These are phyloP conservation scores for Malus hybrid DNA, from an alignment of 331 rosid species.

Conservation along the genomic window DNA sequence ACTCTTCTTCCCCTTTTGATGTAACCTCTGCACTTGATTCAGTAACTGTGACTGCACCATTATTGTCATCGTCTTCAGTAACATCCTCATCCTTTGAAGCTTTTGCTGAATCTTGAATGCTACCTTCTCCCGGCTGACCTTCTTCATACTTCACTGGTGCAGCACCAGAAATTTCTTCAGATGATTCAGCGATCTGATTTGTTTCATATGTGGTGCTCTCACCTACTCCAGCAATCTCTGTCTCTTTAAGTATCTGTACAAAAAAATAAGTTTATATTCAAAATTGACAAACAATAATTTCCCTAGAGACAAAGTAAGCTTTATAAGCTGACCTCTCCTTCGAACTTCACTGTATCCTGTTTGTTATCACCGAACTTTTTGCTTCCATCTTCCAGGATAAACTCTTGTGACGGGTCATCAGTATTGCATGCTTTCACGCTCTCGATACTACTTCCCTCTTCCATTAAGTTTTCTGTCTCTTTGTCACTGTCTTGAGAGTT, in stretches of 20 bases:
- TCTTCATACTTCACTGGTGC: not conserved
- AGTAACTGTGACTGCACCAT: not conserved
- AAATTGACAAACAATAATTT: not conserved
- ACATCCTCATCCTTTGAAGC: conserved; percentile 2
- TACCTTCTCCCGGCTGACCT: not conserved
- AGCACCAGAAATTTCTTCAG: conserved; percentile 5
- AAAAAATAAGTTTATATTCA: not conserved
- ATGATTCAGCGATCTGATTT: not conserved
- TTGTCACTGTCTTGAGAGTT: conserved; percentile 2
- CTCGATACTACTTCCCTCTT: conserved; percentile 15
- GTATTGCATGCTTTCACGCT: conserved; percentile 6
- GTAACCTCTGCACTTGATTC: too few relatives aligned
- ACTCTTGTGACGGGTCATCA: conserved; percentile 3
- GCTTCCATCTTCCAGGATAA: conserved; percentile 9
- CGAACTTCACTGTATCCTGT: conserved; percentile 1
- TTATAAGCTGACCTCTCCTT: conserved; percentile 24
- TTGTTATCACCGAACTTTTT: not conserved
- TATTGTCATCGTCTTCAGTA: not conserved
- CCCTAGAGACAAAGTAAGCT: not conserved
- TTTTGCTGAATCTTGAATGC: not conserved
- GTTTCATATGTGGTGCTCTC: not conserved
- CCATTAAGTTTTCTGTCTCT: conserved; percentile 12
- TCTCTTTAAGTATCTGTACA: conserved; percentile 12
- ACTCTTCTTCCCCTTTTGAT: not conserved
- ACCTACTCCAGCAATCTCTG: not conserved